Conservation (phyloP, 306 rosid genomes). For the Glycine tomentella region DNA sequence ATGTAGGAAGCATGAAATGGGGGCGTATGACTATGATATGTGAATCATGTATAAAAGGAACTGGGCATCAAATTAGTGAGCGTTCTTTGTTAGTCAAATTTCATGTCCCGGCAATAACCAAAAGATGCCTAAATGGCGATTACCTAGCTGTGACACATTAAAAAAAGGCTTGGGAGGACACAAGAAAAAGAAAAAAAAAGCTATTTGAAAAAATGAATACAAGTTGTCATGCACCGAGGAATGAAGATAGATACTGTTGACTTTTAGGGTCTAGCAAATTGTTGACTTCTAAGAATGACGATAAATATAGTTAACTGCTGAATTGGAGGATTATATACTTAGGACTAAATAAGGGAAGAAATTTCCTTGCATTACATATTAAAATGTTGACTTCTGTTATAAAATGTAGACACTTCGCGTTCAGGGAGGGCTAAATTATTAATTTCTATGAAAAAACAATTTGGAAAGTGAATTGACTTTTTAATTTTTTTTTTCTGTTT, state of each 20-base stretch:
- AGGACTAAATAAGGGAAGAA: background rate
- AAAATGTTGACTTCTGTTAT: conserved; percentile 48
- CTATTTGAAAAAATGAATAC: background rate
- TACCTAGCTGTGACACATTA: background rate
- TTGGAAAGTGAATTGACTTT: conserved; percentile 4
- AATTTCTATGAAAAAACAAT: background rate
- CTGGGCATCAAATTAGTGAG: background rate
- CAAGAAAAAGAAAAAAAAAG: background rate
- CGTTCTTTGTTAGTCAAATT: background rate
- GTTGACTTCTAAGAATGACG: background rate
- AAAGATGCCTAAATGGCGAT: background rate
- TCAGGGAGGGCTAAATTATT: background rate
- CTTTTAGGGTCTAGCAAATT: conserved; percentile 1
- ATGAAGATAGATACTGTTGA: conserved; percentile 34
- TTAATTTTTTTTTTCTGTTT: too few species aligned
- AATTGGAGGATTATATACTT: background rate
- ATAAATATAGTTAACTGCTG: background rate
- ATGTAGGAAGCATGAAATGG: background rate
- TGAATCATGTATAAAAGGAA: background rate
- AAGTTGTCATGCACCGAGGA: conserved; percentile 33
- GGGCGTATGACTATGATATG: background rate
- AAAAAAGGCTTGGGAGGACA: conserved; percentile 8
- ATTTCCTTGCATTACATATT: conserved; percentile 23
- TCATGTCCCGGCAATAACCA: background rate
- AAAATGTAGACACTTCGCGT: conserved; percentile 10